Percentiles rank a stretch among this genome's conserved stretches.
Evolutionary conservation across 768 basidiomycete genomes (phyloP).

Genomic region (Rhodotorula toruloides): DNA sequence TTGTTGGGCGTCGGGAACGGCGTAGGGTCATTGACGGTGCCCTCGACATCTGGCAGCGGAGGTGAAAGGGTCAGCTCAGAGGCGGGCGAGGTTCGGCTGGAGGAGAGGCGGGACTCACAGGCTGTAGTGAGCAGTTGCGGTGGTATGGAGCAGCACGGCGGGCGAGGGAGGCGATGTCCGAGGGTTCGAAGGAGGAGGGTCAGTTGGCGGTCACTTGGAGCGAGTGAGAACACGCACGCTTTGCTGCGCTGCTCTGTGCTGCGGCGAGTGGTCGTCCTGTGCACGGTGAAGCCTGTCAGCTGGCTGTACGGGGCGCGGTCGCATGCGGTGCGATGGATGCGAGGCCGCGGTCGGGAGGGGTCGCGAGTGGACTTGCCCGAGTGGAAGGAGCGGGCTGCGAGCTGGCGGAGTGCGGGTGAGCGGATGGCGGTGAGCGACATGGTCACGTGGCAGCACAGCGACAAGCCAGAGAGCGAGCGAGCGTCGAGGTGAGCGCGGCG

Average conservation of each 20-base stretch:
- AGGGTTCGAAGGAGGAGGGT: background rate
- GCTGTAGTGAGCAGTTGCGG: constrained; percentile 7
- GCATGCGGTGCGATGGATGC: background rate
- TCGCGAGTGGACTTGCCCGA: background rate
- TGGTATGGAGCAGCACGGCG: too few relatives aligned
- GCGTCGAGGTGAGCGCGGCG: background rate
- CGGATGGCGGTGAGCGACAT: background rate
- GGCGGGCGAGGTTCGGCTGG: too few relatives aligned
- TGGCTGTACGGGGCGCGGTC: background rate
- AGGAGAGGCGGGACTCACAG: constrained; percentile 5
- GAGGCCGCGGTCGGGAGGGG: background rate
- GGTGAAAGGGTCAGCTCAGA: background rate
- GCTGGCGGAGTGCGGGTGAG: constrained; percentile 4
- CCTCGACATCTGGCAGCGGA: constrained; percentile 52
- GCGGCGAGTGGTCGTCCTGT: constrained; percentile 22
- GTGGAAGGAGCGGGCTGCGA: constrained; percentile 11
- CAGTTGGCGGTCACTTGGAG: background rate
- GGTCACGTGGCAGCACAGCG: background rate
- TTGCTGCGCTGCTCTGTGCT: constrained; percentile 8
- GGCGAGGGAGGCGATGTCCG: background rate
- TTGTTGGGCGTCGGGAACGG: constrained; percentile 64
- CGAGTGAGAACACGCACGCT: constrained; percentile 18
- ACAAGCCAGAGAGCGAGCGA: background rate
- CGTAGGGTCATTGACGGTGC: constrained; percentile 92
- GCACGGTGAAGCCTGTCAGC: background rate